Evolutionary conservation across 169 alveolate species (phyloP), one percentile per base, ranked within the genome.

Genomic region (Cryptosporidium canis): DNA sequence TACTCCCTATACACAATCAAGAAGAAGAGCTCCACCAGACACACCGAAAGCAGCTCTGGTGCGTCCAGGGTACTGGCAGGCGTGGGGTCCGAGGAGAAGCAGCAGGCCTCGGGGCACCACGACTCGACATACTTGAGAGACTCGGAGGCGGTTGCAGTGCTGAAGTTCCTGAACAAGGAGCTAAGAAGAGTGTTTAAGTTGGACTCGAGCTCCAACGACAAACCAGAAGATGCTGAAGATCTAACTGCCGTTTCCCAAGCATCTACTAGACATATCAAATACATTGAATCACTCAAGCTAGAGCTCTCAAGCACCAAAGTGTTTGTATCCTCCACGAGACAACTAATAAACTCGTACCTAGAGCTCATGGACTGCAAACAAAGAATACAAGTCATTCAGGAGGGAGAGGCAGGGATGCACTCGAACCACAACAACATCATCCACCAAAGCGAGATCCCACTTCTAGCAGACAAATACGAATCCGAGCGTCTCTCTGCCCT

Each of bases 311-410:
- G 16, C 21, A 37, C 31, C 4, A 77, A 77, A 44, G 27, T 43
- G 3, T 56, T 39, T 41, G 48, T 55, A 41, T 77, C 87, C 24
- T 39, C 87, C 12, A 39, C 37, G 8, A 77, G 87, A 77, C 87
- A 77, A 43, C 27, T 77, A 9, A 41, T 77, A 8, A 77, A 77
- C 45, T 77, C 87, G 5, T 77, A 77, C 58, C 35, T 77, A 24
- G 87, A 77, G 27, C 48, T 77, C 8, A 58, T 56, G 4, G 87
- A 77, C n/a, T 77, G 87, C 58, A 77, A 77, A 33, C 87, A 77
- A 12, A 55, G 87, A 37, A 77, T 77, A 3, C 56, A 77, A 63
- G 63, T 77, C 16, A 39, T 44, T 8, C 29, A 31, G 11, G 29
- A 47, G n/a, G 33, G 18, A 1, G 27, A 45, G 14, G 3, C 55